phyloP scores from a whole-genome alignment of 768 basidiomycete species.

The Antrodiella citrinella region DNA sequence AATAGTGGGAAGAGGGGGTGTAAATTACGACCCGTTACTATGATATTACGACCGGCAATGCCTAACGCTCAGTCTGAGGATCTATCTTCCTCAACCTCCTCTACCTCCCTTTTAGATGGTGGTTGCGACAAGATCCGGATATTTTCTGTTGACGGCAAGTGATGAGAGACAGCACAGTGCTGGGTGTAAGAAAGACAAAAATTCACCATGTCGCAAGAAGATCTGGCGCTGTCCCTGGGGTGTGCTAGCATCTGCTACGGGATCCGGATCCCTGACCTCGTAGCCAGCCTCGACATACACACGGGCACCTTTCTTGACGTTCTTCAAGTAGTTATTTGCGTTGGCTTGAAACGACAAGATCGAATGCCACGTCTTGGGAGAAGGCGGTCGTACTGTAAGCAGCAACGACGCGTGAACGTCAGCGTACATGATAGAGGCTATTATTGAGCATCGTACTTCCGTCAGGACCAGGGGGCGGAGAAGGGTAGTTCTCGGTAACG shows the following conservation, averaged over 20 bases:
- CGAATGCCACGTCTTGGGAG: slow-evolving; percentile 66
- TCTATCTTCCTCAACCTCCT: background rate
- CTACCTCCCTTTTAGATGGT: slow-evolving; percentile 6
- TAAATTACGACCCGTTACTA: slow-evolving; percentile 2
- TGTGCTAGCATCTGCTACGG: slow-evolving; percentile 54
- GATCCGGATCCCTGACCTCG: slow-evolving; percentile 68
- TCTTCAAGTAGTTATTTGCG: slow-evolving; percentile 57
- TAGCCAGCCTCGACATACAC: slow-evolving; percentile 80
- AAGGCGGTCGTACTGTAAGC: slow-evolving; percentile 40
- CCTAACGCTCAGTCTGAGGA: no score
- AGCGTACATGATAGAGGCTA: no score
- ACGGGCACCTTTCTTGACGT: slow-evolving; percentile 57
- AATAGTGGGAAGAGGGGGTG: no score
- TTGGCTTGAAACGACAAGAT: slow-evolving; percentile 62
- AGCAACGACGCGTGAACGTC: background rate
- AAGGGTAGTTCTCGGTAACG: slow-evolving; percentile 58
- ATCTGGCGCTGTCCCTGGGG: slow-evolving; percentile 75
- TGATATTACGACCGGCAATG: no score
- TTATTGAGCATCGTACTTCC: slow-evolving; percentile 38
- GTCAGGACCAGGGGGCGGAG: slow-evolving; percentile 49
- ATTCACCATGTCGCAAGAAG: slow-evolving; percentile 70
- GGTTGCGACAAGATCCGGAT: slow-evolving; percentile 39
- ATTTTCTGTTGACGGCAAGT: slow-evolving; percentile 43
- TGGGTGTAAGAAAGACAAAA: background rate
- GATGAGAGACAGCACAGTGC: slow-evolving; percentile 5